Evolutionary conservation across 495 filamentous ascomycete species (phyloP).

Genomic region (Hypoxylon lienhwacheense): DNA sequence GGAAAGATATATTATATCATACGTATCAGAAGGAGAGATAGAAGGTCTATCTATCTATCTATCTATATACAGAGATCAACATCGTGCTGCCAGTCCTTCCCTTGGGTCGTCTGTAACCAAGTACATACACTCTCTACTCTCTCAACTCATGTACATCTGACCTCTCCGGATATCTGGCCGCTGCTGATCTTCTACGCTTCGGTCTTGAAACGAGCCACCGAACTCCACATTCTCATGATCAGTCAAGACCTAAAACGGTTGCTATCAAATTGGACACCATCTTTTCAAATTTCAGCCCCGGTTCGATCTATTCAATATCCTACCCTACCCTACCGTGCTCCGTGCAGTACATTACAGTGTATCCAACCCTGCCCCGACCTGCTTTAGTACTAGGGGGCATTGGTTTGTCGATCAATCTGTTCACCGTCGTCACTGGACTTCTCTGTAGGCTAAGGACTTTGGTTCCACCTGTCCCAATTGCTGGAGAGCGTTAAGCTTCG

Average conservation of each 20-base stretch:
- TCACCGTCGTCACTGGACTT: slow-evolving; percentile 49
- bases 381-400: slow-evolving; percentile 45
- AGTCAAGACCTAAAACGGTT: slow-evolving; percentile 42
- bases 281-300: slow-evolving; percentile 41
- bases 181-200: slow-evolving; percentile 44
- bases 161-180: slow-evolving; percentile 46
- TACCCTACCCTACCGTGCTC: slow-evolving; percentile 40
- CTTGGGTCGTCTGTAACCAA: slow-evolving; percentile 23
- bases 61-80: slow-evolving; percentile 20
- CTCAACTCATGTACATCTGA: slow-evolving; percentile 34
- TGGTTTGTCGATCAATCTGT: slow-evolving; percentile 51
- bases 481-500: slow-evolving; percentile 49
- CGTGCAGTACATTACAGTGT: slow-evolving; percentile 35
- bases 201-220: slow-evolving; percentile 44
- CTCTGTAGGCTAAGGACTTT: slow-evolving; percentile 40
- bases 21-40: slow-evolving; percentile 1
- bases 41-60: slow-evolving; percentile 1
- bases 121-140: slow-evolving; percentile 13
- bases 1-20: no score
- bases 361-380: slow-evolving; percentile 35
- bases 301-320: slow-evolving; percentile 42
- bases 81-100: slow-evolving; percentile 14
- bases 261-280: slow-evolving; percentile 43
- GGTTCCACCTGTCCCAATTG: slow-evolving; percentile 49
- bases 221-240: slow-evolving; percentile 46